Evolutionary conservation across 768 basidiomycete genomes (phyloP).

Genomic region (Tulasnella sp.): DNA sequence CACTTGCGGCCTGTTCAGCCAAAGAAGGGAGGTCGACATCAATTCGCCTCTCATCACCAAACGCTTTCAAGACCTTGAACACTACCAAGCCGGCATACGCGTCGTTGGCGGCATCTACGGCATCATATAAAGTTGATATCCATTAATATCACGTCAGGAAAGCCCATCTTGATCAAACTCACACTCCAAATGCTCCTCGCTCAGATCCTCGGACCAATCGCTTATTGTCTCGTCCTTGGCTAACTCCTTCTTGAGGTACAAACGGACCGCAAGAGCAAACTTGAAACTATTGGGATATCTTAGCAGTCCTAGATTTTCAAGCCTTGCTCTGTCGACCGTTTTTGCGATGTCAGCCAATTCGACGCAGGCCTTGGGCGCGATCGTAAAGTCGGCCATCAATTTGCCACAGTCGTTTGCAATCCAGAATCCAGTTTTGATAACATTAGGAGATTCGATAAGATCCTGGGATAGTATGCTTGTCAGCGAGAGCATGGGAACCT

Average conservation of each 20-base stretch:
- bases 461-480: constrained; percentile 37
- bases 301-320: neutral
- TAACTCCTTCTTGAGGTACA: neutral
- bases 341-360: constrained; percentile 48
- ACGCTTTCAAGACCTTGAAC: neutral
- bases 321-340: constrained; percentile 38
- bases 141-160: neutral
- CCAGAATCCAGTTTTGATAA: constrained; percentile 49
- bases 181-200: neutral
- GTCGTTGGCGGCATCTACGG: neutral
- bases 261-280: neutral
- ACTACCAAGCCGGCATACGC: neutral
- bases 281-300: neutral
- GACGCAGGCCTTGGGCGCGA: constrained; percentile 44
- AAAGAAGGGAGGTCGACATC: neutral
- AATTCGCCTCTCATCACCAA: neutral
- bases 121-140: neutral
- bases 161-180: neutral
- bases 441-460: constrained; percentile 43
- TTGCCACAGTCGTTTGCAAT: constrained; percentile 51
- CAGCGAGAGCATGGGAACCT: neutral
- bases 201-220: neutral
- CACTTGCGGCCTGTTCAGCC: neutral
- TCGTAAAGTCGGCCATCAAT: constrained; percentile 48
- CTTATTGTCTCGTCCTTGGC: neutral